Percentiles rank a stretch among this genome's conserved stretches.
Conservation (phyloP, 441 rosid species). For the Jatropha multifida region DNA sequence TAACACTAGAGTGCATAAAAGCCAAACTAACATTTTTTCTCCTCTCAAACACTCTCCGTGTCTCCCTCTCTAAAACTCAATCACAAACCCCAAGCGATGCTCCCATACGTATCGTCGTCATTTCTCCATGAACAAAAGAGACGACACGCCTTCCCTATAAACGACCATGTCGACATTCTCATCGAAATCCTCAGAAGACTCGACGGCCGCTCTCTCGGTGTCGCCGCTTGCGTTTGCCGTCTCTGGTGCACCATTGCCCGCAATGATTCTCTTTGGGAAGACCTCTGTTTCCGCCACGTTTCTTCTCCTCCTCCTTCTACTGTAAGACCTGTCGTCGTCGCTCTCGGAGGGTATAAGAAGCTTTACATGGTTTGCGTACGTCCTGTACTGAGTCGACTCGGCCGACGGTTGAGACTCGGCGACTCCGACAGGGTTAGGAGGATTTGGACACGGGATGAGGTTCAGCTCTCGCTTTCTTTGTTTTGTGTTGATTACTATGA, state of each 20-base stretch:
- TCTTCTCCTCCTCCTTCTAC: conserved; percentile 55
- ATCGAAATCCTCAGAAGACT: conserved; percentile 64
- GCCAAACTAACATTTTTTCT: background rate
- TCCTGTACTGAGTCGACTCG: conserved; percentile 57
- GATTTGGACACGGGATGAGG: conserved; percentile 54
- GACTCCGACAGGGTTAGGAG: conserved; percentile 24
- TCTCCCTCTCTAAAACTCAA: background rate
- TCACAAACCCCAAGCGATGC: no score
- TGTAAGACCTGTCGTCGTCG: conserved; percentile 65
- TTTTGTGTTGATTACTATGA: conserved; percentile 81
- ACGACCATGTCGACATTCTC: conserved; percentile 83
- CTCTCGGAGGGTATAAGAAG: conserved; percentile 83
- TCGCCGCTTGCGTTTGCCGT: conserved; percentile 90
- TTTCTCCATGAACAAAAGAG: no score
- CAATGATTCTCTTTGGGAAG: conserved; percentile 81
- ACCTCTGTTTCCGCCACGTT: conserved; percentile 79
- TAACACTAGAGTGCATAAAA: background rate
- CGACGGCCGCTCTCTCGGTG: conserved; percentile 78
- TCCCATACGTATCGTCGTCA: no score
- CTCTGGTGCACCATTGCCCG: conserved; percentile 75
- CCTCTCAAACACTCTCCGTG: background rate
- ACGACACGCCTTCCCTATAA: conserved; percentile 47
- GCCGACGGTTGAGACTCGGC: conserved; percentile 17
- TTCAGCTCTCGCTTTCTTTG: conserved; percentile 79
- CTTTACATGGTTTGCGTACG: conserved; percentile 80